These are phyloP conservation scores for Geoglossum glabrum DNA, from an alignment of 495 filamentous ascomycete species.

Conservation along the genomic window DNA sequence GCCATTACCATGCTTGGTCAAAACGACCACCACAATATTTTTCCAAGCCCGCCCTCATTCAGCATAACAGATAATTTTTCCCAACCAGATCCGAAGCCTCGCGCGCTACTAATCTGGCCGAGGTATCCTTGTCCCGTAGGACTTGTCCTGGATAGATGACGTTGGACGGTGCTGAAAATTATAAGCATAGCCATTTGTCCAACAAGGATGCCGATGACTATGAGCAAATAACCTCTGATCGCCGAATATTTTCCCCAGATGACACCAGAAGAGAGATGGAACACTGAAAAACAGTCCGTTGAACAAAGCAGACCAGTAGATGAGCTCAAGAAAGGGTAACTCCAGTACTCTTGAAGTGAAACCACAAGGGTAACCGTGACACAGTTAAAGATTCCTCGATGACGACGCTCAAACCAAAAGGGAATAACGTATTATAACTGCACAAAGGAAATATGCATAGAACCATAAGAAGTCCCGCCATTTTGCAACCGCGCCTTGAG, in stretches of 20 bases:
- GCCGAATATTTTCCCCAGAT: background rate
- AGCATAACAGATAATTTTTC: background rate
- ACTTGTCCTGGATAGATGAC: background rate
- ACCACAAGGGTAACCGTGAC: background rate
- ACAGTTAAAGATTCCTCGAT: background rate
- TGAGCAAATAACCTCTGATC: background rate
- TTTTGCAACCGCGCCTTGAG: conserved; percentile 1
- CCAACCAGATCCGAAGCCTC: background rate
- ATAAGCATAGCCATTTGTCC: background rate
- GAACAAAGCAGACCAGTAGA: background rate
- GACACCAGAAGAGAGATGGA: background rate
- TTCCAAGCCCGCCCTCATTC: background rate
- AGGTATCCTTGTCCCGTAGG: background rate
- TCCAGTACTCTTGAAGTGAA: background rate
- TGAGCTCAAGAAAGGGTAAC: background rate
- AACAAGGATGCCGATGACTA: background rate
- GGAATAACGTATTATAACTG: background rate
- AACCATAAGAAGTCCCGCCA: background rate
- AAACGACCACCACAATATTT: background rate
- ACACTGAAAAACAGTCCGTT: background rate
- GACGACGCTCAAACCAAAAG: background rate
- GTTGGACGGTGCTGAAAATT: background rate
- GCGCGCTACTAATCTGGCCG: background rate
- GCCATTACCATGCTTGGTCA: conserved; percentile 1
- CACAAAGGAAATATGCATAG: background rate